Percentiles rank a stretch among this genome's conserved stretches.
phyloP scores from a whole-genome alignment of 2,329 filamentous ascomycete genomes.

The Nemania sp. region DNA sequence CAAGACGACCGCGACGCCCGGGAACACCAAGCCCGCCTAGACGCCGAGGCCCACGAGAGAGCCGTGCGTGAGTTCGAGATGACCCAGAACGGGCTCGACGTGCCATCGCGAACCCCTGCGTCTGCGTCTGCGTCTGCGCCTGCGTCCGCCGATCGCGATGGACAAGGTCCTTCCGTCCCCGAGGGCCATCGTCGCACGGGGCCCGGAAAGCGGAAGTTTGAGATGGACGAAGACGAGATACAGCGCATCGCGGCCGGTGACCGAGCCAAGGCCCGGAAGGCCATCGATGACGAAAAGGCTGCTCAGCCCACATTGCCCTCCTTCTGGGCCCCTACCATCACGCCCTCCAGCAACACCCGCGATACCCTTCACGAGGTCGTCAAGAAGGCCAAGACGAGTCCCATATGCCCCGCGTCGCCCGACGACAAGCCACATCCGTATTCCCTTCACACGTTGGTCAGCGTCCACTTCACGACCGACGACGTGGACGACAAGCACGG shows the following conservation, averaged over 20 bases:
- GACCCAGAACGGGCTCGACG: slow-evolving; percentile 72
- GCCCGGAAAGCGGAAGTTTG: slow-evolving; percentile 74
- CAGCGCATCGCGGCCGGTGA: slow-evolving; percentile 71
- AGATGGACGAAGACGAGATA: slow-evolving; percentile 78
- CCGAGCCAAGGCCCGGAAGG: slow-evolving; percentile 68
- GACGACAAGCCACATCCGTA: slow-evolving; percentile 71
- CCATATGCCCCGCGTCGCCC: slow-evolving; percentile 76
- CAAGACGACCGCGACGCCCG: slow-evolving; percentile 67
- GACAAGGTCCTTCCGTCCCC: slow-evolving; percentile 26
- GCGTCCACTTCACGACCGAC: slow-evolving; percentile 77
- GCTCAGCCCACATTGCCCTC: slow-evolving; percentile 74
- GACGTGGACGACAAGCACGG: slow-evolving; percentile 50
- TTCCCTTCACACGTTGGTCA: slow-evolving; percentile 76
- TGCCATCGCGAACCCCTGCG: slow-evolving; percentile 26
- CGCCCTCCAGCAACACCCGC: slow-evolving; percentile 67
- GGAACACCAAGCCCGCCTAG: slow-evolving; percentile 64
- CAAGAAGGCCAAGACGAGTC: slow-evolving; percentile 68
- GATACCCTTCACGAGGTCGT: slow-evolving; percentile 58
- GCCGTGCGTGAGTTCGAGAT: slow-evolving; percentile 83
- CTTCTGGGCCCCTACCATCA: slow-evolving; percentile 91
- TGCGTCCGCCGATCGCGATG: slow-evolving; percentile 29
- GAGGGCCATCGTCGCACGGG: slow-evolving; percentile 38
- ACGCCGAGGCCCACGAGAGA: slow-evolving; percentile 71
- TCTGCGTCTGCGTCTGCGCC: slow-evolving; percentile 39
- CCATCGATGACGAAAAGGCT: slow-evolving; percentile 74